Base-by-base conservation (phyloP, 495 filamentous ascomycete genomes). In the Annulohypoxylon bovei region DNA sequence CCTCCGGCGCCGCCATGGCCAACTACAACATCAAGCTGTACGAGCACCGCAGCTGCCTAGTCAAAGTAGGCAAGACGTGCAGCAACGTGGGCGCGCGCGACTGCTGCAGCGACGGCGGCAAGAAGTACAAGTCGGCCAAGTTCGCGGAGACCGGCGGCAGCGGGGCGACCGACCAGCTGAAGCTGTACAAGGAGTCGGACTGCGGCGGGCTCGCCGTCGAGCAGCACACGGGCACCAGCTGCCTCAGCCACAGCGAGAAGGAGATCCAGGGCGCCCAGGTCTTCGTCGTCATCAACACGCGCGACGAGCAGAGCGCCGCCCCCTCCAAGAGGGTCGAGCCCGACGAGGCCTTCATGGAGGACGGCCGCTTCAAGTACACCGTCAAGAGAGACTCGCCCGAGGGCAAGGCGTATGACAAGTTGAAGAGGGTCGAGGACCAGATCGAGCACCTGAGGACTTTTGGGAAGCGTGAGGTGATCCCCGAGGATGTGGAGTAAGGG, bases 21-120 rank as follows among this genome's bases (percentile, higher is more conserved):
- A 37, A 47, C 39, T 60, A 60, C 40, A 60, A 60, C 56, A 47
- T 60, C 25, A 22, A 22, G n/a, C 25, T 60, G 0, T 60, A 60
- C 25, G 6, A 47, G 18, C 37, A 60, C 20, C 42, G 37, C 16
- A 27, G 33, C 39, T 60, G 56, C 27, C 23, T 44, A 11, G 20
- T 44, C 22, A 23, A 27, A 18, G 28, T 47, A 12, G 56, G 56
- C 39, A 5, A 60, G 9, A 27, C 23, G 14, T 60, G 56, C 39
- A 60, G 9, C 27, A 32, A 33, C 40, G n/a, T 60, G 1, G 12
- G 7, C 4, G 16, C 25, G 1, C 39, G 16, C 8, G 6, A 42
- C 20, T 60, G 56, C 39, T 60, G 56, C 39, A 12, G 27, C 9
- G n/a, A n/a, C 39, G 27, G 5, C 2, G 56, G 55, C 22, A 32